Evolutionary conservation across 257 asterid genomes (phyloP), one percentile per base, ranked within the genome.

Genomic region (Rehmannia glutinosa): DNA sequence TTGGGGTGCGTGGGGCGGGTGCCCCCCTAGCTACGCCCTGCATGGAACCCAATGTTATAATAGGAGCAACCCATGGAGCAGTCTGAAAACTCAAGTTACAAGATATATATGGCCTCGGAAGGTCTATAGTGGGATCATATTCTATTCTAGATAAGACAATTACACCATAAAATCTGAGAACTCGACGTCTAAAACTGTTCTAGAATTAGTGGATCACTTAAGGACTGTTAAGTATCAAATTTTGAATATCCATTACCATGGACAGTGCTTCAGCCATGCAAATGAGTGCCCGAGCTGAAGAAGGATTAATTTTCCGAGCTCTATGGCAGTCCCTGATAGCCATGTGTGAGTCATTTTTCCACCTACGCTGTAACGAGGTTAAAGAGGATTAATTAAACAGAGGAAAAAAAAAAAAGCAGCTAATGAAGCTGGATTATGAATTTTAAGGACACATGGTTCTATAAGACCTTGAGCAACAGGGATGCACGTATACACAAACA

Each of bases 401-500:
- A 62, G 35, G 35, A 28, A 15, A 21, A 23, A 11, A 41, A 28
- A 15, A 21, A 23, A 11, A 36, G 52, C 62, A 62, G n/a, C 12
- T 54, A 50, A 55, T 55, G 55, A 35, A 68, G 63, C 42, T 35
- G 33, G 62, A 21, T 58, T 21, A 54, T 21, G 45, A 72, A 20
- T 42, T 67, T 47, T 32, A 58, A 35, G 36, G 35, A 51, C 12
- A 24, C 36, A 38, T 6, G 27, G 42, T 49, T 74, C 57, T 68
- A 19, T 25, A 53, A 57, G 61, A 94, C 99, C 98, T 91, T 89
- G 59, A 94, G 95, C 82, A 91, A 82, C 80, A 94, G 80, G 72
- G 92, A 79, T 32, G 99, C 96, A 43, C 98, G 99, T 32, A 77
- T 72, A 77, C 99, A 94, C 78, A 94, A 75, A 79, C 97, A 85